Conservation (phyloP, 2,329 filamentous ascomycete species). For the Sclerotinia sclerotiorum region DNA sequence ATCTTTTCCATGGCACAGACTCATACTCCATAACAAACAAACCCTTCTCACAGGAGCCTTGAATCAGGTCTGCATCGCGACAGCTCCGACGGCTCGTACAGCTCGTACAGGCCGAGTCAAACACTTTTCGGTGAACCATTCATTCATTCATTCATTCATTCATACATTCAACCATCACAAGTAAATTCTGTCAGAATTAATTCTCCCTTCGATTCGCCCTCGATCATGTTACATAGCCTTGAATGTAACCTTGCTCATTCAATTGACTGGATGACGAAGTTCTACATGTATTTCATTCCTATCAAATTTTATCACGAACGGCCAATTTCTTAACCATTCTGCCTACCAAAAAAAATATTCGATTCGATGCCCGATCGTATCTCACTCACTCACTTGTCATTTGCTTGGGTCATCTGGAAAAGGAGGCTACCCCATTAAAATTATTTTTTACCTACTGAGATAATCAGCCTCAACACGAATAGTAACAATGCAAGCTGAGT, state of each 20-base stretch:
- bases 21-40: not conserved
- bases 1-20: not conserved
- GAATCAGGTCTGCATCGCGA: not conserved
- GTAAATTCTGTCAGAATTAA: not conserved
- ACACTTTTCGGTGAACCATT: not conserved
- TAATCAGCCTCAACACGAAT: constrained; percentile 29
- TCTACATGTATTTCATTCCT: constrained; percentile 11
- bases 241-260: constrained; percentile 9
- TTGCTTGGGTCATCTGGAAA: constrained; percentile 8
- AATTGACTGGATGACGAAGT: constrained; percentile 7
- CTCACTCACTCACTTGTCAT: not conserved
- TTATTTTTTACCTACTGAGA: not conserved
- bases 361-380: constrained; percentile 10
- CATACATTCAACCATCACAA: not conserved
- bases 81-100: not conserved
- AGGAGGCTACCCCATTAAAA: not conserved
- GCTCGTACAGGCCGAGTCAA: not conserved
- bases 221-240: constrained; percentile 11
- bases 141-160: not conserved
- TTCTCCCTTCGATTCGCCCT: not conserved
- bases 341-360: constrained; percentile 2
- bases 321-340: not conserved
- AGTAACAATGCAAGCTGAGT: constrained; percentile 26
- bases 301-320: constrained; percentile 1
- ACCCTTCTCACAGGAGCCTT: not conserved